phyloP scores from a whole-genome alignment of 306 rosid species.

The Vigna radiata region DNA sequence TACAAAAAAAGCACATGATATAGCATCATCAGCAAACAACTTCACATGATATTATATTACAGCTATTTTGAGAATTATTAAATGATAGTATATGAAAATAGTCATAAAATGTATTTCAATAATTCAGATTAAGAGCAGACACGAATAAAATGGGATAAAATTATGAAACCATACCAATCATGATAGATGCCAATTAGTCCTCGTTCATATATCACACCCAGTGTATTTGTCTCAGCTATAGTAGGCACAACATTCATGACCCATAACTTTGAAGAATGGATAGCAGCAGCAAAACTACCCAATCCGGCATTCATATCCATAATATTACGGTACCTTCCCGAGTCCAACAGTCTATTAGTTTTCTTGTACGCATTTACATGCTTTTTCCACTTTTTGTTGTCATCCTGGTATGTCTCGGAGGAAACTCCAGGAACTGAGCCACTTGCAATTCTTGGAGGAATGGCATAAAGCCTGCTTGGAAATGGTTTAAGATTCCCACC shows the following conservation, averaged over 20 bases:
- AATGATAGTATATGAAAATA: neutral
- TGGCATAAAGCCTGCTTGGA: constrained; percentile 66
- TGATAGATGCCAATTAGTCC: constrained; percentile 88
- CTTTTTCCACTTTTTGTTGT: constrained; percentile 71
- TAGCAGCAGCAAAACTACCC: constrained; percentile 80
- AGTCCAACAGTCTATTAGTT: constrained; percentile 60
- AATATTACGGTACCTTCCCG: constrained; percentile 80
- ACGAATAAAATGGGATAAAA: neutral
- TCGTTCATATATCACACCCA: constrained; percentile 74
- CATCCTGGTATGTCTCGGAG: constrained; percentile 58
- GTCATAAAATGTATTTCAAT: neutral
- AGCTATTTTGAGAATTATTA: neutral
- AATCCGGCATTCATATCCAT: constrained; percentile 76
- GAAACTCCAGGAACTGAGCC: constrained; percentile 72
- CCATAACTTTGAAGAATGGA: constrained; percentile 75
- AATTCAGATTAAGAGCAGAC: neutral
- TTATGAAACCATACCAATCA: constrained; percentile 67
- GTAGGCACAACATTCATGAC: constrained; percentile 92
- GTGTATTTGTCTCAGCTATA: constrained; percentile 70
- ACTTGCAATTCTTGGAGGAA: constrained; percentile 70
- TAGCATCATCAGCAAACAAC: too few relatives aligned
- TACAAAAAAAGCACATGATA: neutral
- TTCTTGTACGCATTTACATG: constrained; percentile 69
- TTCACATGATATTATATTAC: too few relatives aligned
- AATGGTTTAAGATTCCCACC: constrained; percentile 62